phyloP scores from a whole-genome alignment of 495 filamentous ascomycete species.

The Lasiosphaeria miniovina region DNA sequence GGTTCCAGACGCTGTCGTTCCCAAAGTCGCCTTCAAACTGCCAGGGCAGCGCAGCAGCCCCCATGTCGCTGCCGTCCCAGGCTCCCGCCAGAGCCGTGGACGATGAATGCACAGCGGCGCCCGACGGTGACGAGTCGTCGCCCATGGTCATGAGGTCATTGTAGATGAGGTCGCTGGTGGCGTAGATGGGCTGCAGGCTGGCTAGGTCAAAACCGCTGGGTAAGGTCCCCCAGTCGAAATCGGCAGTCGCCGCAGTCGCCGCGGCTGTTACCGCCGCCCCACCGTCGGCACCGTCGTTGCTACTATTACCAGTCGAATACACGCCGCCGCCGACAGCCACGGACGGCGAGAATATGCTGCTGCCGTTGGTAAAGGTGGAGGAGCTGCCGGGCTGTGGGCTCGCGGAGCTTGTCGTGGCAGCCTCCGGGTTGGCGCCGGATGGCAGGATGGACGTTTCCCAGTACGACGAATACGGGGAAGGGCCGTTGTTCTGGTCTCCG shows the following conservation, averaged over 20 bases:
- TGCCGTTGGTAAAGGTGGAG: not conserved
- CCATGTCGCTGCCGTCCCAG: not conserved
- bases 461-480: not conserved
- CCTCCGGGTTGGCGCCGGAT: not conserved
- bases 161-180: slow-evolving; percentile 51
- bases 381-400: not conserved
- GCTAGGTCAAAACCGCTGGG: slow-evolving; percentile 45
- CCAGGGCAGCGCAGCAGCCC: slow-evolving; percentile 13
- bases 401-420: not conserved
- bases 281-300: not conserved
- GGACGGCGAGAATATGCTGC: not conserved
- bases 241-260: slow-evolving; percentile 5
- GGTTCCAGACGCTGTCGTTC: slow-evolving; percentile 51
- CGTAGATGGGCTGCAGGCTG: slow-evolving; percentile 50
- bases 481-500: not conserved
- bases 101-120: not conserved
- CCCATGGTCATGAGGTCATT: slow-evolving; percentile 45
- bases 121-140: slow-evolving; percentile 10
- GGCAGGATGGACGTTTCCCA: not conserved
- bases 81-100: not conserved
- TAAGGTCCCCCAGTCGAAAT: slow-evolving; percentile 20
- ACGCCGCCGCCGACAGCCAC: not conserved
- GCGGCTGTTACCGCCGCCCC: not conserved
- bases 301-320: not conserved
- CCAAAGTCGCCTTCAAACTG: slow-evolving; percentile 51